Evolutionary conservation across 345 rosid species (phyloP), one percentile per base, ranked within the genome.

Genomic region (Eucalyptus viminalis): DNA sequence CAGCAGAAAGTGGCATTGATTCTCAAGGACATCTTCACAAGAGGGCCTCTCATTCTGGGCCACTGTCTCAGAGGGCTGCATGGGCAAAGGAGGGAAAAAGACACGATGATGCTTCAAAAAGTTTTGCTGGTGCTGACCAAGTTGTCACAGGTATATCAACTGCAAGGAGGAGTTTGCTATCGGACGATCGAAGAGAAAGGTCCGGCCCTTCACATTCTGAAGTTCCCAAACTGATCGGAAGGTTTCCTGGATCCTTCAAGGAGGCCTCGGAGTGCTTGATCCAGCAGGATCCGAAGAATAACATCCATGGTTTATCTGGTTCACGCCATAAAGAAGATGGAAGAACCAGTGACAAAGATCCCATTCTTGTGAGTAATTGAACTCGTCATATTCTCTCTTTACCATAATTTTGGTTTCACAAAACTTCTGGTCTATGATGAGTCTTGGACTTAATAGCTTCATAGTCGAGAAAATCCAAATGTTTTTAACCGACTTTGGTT

Each of bases 31-130:
- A 94, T 90, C 94, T 93, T 89, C 96, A 93, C 87, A 97, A 95
- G 91, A 93, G 98, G 92, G 99, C 96, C 89, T 97, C 97, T 90
- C 98, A 98, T 91, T 98, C 99, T 0, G 99, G 99, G 86, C 99
- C 99, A 58, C 91, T 98, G 90, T 89, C 97, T 92, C 97, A 95
- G 72, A 96, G 95, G 85, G 92, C 97, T 89, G 96, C 96, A 19
- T 98, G 98, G 90, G 93, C 96, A 45, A 98, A 95, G 92, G 92
- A 95, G 37, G 93, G 94, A 85, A 95, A 95, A 89, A 95, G 92
- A 90, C 91, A 87, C 19, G 96, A 95, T 88, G 98, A 95, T 92
- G 91, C 96, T 88, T 94, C 93, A 37, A 96, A 95, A 91, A 89
- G 92, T 88, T 94, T 93, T 72, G 86, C 93, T 11, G 93, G 93